A percentile compares a stretch with the other conserved stretches of the same genome.
Evolutionary conservation across 2,329 filamentous ascomycete genomes (phyloP).

Genomic region (Colletotrichum lini): DNA sequence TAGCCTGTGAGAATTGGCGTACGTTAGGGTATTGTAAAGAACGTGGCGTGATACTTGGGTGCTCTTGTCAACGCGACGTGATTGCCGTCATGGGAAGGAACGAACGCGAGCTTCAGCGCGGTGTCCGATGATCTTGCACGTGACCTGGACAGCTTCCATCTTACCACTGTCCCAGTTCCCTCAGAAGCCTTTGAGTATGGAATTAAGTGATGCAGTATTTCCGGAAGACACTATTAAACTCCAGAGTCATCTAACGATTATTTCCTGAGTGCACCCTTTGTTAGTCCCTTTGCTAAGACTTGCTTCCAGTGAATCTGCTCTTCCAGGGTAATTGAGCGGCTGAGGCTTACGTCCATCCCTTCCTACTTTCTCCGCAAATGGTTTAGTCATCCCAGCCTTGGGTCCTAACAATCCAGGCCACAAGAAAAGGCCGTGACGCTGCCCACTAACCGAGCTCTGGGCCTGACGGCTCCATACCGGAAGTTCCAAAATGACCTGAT

Average conservation of each 20-base stretch:
- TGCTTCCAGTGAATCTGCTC: background rate
- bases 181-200: too few relatives aligned
- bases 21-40: background rate
- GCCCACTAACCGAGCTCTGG: constrained; percentile 42
- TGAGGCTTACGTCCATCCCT: background rate
- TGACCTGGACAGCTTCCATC: background rate
- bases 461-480: constrained; percentile 23
- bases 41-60: background rate
- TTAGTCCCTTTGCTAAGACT: too few relatives aligned
- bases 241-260: background rate
- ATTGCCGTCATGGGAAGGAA: constrained; percentile 13
- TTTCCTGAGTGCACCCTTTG: background rate
- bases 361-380: constrained; percentile 36
- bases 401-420: constrained; percentile 39
- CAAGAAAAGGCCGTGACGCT: constrained; percentile 28
- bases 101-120: constrained; percentile 33
- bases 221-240: background rate
- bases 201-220: background rate
- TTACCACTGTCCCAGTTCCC: background rate
- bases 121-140: constrained; percentile 19
- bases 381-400: constrained; percentile 36
- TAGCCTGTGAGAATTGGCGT: too few relatives aligned
- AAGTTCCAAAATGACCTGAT: constrained; percentile 45
- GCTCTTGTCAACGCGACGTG: constrained; percentile 15
- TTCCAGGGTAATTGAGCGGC: background rate